These are phyloP conservation scores for Harrya chromipes DNA, from an alignment of 768 basidiomycete genomes.

Conservation along the genomic window DNA sequence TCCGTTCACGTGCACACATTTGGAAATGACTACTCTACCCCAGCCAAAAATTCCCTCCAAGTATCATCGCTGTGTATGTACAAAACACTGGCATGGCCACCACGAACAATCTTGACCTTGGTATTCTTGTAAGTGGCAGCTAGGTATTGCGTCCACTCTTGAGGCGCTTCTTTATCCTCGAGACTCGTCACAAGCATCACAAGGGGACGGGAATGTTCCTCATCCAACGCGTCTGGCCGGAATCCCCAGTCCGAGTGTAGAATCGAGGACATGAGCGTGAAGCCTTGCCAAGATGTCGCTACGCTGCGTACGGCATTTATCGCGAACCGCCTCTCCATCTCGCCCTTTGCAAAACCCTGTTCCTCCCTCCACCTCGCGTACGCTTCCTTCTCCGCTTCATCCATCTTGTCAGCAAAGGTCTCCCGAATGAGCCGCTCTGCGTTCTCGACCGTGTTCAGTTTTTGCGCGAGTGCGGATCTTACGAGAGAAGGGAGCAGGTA, in stretches of 20 bases:
- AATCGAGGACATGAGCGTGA: conserved; percentile 39
- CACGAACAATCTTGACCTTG: conserved; percentile 38
- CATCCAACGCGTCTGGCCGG: conserved; percentile 40
- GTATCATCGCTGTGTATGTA: conserved; percentile 42
- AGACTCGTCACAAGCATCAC: conserved; percentile 44
- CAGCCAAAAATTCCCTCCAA: conserved; percentile 36
- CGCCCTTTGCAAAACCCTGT: conserved; percentile 40
- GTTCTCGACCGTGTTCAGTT: conserved; percentile 36
- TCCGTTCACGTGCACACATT: too few species aligned
- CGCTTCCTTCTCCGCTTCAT: conserved; percentile 31
- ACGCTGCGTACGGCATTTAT: conserved; percentile 46
- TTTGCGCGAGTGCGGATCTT: conserved; percentile 30
- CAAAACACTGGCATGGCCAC: conserved; percentile 48
- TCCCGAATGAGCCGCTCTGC: conserved; percentile 42
- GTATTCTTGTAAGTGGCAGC: conserved; percentile 44
- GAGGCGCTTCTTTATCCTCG: conserved; percentile 41
- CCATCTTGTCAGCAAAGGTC: conserved; percentile 40
- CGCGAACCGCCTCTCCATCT: conserved; percentile 42
- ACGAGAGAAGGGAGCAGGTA: conserved; percentile 31
- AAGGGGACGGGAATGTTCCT: conserved; percentile 41
- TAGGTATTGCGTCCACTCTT: conserved; percentile 47
- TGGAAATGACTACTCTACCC: conserved; percentile 13
- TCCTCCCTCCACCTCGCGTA: conserved; percentile 42
- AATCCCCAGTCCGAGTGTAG: conserved; percentile 55
- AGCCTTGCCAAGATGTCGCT: conserved; percentile 49